phyloP scores from a whole-genome alignment of 768 basidiomycete genomes.

The Termitomyces sp. region DNA sequence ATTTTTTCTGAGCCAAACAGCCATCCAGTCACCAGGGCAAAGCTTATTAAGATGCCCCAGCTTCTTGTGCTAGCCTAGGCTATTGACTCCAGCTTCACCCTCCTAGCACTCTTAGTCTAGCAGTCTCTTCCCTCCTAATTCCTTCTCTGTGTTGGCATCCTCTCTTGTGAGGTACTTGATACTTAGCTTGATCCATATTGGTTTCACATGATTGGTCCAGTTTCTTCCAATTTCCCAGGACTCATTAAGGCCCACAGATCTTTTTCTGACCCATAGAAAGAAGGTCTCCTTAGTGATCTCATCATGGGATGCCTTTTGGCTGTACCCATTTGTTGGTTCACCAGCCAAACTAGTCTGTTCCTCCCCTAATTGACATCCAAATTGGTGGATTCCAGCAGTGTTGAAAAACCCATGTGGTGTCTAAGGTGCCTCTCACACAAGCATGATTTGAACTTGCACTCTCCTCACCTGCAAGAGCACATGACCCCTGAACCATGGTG shows the following conservation, averaged over 20 bases:
- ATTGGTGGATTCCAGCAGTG: no score
- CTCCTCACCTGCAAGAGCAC: no score
- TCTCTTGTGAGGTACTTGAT: background rate
- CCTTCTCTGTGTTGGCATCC: background rate
- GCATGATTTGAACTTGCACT: no score
- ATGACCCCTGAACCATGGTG: no score
- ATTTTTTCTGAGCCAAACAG: background rate
- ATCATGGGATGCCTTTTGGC: no score
- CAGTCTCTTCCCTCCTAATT: background rate
- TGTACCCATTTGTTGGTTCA: no score
- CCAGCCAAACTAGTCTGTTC: no score
- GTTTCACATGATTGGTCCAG: background rate
- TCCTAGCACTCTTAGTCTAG: background rate
- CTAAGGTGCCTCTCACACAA: no score
- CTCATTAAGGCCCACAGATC: slow-evolving; percentile 15
- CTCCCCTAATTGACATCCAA: no score
- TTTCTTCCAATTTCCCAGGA: background rate
- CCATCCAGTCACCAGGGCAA: no score
- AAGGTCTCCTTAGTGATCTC: slow-evolving; percentile 61
- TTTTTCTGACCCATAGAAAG: background rate
- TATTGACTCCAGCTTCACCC: background rate
- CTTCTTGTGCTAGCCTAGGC: background rate
- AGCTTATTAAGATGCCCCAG: no score
- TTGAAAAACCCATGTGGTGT: no score
- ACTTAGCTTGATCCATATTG: background rate